A percentile compares a stretch with the other conserved stretches of the same genome.
Conservation (phyloP, 225 moss, liverwort and hornwort genomes). For the Anthoceros angustus region DNA sequence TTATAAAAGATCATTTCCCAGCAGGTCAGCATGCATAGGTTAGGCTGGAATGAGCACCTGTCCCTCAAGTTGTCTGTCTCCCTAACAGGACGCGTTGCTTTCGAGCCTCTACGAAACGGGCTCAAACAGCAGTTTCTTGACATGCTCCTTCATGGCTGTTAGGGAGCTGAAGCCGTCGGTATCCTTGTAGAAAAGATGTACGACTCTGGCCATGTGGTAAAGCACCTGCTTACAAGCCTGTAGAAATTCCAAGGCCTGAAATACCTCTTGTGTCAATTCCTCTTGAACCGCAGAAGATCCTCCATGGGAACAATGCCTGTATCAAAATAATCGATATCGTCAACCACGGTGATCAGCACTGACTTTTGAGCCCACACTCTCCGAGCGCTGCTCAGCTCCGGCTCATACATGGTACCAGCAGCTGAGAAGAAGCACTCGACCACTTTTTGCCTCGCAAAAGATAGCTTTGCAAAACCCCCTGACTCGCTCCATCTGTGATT, state of each 20-base stretch:
- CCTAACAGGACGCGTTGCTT: no score
- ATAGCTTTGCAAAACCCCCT: not conserved
- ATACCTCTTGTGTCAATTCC: slow-evolving; percentile 28
- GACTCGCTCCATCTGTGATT: not conserved
- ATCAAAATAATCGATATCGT: slow-evolving; percentile 2
- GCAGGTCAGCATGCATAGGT: no score
- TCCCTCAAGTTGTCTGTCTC: no score
- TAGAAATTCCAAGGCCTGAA: slow-evolving; percentile 35
- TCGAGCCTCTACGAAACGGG: no score
- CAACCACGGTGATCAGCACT: not conserved
- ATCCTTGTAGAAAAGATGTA: slow-evolving; percentile 28
- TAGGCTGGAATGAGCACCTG: no score
- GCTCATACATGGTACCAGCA: not conserved
- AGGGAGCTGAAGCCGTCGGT: slow-evolving; percentile 32
- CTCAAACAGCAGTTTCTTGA: slow-evolving; percentile 33
- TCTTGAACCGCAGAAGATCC: slow-evolving; percentile 3
- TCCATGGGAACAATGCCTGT: not conserved
- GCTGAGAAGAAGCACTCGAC: not conserved
- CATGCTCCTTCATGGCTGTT: slow-evolving; percentile 25
- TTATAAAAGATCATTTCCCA: no score
- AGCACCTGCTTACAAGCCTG: slow-evolving; percentile 27
- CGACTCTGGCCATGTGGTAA: slow-evolving; percentile 31
- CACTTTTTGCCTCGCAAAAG: not conserved
- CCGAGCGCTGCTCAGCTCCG: not conserved
- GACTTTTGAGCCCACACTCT: not conserved